These are phyloP conservation scores for Ambrosia hybrid DNA, from an alignment of 140 eudicot genomes.

Conservation along the genomic window DNA sequence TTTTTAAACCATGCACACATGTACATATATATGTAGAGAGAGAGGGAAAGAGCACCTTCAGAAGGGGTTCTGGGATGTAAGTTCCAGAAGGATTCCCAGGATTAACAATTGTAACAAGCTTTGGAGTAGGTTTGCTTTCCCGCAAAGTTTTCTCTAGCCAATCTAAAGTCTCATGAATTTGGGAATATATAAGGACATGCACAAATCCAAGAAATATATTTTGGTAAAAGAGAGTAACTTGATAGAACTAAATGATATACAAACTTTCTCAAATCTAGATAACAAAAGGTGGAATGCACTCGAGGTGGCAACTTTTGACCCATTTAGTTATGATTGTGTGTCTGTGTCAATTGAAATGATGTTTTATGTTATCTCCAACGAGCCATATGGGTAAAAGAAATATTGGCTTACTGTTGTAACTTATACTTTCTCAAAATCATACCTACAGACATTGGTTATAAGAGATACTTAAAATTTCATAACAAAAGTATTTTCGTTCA, in stretches of 20 bases:
- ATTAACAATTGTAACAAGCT: conserved; percentile 94
- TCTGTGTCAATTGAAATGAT: background rate
- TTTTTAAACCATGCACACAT: too few relatives aligned
- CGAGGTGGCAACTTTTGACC: too few relatives aligned
- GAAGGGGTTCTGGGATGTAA: conserved; percentile 89
- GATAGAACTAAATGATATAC: too few relatives aligned
- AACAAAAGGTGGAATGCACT: background rate
- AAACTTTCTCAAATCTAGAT: conserved; percentile 12
- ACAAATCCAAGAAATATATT: conserved; percentile 3
- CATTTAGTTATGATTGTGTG: background rate
- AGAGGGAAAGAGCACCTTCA: conserved; percentile 62
- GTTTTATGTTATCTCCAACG: too few relatives aligned
- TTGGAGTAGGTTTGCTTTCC: conserved; percentile 89
- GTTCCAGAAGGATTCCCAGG: conserved; percentile 99
- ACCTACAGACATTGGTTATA: too few relatives aligned
- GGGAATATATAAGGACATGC: conserved; percentile 10
- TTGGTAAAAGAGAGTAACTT: conserved; percentile 3
- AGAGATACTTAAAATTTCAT: too few relatives aligned
- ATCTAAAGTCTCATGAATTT: conserved; percentile 43
- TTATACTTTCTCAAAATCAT: too few relatives aligned
- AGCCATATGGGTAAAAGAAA: too few relatives aligned
- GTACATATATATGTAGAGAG: too few relatives aligned
- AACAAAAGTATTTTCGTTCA: too few relatives aligned
- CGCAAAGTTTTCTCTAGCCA: conserved; percentile 82
- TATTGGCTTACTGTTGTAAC: too few relatives aligned